A percentile compares a stretch with the other conserved stretches of the same genome.
These are phyloP conservation scores for Diaporthe longicolla DNA, from an alignment of 2,329 filamentous ascomycete species.

Conservation along the genomic window DNA sequence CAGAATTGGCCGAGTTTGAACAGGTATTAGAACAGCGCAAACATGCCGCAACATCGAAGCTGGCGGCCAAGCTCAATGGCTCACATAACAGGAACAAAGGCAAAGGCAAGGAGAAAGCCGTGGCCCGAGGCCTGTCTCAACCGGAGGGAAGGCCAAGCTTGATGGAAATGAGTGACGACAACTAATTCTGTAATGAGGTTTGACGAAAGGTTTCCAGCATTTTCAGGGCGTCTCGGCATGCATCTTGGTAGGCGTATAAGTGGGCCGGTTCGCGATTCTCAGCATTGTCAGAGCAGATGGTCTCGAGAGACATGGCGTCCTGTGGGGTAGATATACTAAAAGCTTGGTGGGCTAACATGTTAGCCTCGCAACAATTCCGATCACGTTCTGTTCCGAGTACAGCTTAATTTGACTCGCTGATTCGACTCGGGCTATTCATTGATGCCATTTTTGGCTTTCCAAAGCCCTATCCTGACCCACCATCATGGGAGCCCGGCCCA, in stretches of 20 bases:
- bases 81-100: conserved; percentile 48
- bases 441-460: conserved; percentile 19
- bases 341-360: conserved; percentile 15
- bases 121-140: conserved; percentile 52
- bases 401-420: conserved; percentile 4
- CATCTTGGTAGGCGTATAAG: conserved; percentile 35
- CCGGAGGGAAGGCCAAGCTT: conserved; percentile 60
- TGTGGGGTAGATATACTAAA: conserved; percentile 33
- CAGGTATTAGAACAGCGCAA: conserved; percentile 63
- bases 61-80: conserved; percentile 50
- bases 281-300: conserved; percentile 19
- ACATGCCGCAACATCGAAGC: conserved; percentile 57
- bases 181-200: conserved; percentile 48
- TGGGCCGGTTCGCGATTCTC: background rate
- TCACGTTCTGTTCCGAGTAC: background rate
- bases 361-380: background rate
- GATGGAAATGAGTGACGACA: conserved; percentile 71
- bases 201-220: conserved; percentile 25
- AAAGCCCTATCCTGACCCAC: background rate
- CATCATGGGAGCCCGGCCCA: conserved; percentile 16
- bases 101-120: conserved; percentile 63
- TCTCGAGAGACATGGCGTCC: background rate
- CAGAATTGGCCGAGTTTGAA: conserved; percentile 64
- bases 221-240: conserved; percentile 40
- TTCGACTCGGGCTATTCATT: conserved; percentile 24